Evolutionary conservation across 768 basidiomycete species (phyloP).

Genomic region (Boletus tylopilopsis): DNA sequence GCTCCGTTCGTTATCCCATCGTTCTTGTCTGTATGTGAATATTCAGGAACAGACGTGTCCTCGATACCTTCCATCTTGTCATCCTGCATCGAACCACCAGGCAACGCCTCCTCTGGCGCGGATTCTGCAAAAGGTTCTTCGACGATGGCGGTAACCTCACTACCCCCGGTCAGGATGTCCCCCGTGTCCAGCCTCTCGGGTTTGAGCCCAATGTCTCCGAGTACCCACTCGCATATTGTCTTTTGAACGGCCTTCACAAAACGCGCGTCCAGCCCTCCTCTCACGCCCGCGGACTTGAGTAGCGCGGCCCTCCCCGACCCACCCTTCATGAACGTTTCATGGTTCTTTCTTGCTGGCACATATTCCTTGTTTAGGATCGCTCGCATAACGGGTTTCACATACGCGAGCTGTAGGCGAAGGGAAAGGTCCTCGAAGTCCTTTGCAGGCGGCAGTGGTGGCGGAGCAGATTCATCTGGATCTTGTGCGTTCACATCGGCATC

Average conservation of each 20-base stretch:
- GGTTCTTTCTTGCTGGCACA: constrained; percentile 45
- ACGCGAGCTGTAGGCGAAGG: constrained; percentile 58
- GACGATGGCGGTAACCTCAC: not conserved
- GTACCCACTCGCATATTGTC: constrained; percentile 26
- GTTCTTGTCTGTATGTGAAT: not conserved
- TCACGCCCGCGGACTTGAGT: constrained; percentile 31
- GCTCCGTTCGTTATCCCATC: not conserved
- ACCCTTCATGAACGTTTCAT: constrained; percentile 57
- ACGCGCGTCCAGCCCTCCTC: constrained; percentile 35
- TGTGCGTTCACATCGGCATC: constrained; percentile 28
- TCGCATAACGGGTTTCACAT: constrained; percentile 58
- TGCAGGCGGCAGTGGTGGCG: constrained; percentile 40
- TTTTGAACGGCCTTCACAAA: constrained; percentile 38
- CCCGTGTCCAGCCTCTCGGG: constrained; percentile 8
- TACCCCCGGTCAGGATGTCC: not conserved
- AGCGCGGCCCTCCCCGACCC: constrained; percentile 41
- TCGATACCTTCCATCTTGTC: constrained; percentile 22
- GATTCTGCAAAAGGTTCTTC: not conserved
- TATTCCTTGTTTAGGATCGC: constrained; percentile 59
- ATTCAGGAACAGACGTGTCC: not conserved
- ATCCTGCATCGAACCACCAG: constrained; percentile 1
- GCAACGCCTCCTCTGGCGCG: not conserved
- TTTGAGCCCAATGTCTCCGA: constrained; percentile 14
- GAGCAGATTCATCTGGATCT: constrained; percentile 16
- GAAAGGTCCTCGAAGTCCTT: constrained; percentile 45